Percentiles rank a stretch among this genome's conserved stretches.
phyloP scores from a whole-genome alignment of 2,329 filamentous ascomycete genomes.

The Hypoxylon sp. region DNA sequence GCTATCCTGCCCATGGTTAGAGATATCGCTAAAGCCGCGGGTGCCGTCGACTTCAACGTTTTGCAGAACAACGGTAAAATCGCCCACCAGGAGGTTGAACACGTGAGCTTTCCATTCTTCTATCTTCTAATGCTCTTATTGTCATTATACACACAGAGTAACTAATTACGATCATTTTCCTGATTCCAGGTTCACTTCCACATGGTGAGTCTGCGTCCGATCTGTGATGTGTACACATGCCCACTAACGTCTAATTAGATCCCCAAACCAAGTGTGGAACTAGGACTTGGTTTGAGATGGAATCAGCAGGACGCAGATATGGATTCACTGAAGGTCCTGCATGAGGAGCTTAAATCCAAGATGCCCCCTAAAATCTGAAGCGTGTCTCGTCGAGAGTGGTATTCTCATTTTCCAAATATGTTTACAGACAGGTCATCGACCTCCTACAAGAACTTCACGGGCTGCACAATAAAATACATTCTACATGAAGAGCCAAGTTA shows the following conservation, averaged over 20 bases:
- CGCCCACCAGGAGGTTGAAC: conserved; percentile 92
- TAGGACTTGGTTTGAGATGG: conserved; percentile 86
- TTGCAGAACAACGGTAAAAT: conserved; percentile 95
- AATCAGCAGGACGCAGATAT: conserved; percentile 80
- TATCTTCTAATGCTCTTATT: background rate
- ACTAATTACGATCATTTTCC: conserved; percentile 14
- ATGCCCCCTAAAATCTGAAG: conserved; percentile 69
- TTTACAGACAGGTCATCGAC: background rate
- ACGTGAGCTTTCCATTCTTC: conserved; percentile 69
- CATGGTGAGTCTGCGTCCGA: conserved; percentile 69
- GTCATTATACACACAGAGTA: background rate
- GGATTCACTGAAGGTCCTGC: conserved; percentile 82
- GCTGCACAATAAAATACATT: conserved; percentile 1
- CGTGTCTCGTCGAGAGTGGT: background rate
- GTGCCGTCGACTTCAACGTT: conserved; percentile 87
- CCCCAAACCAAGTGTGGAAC: conserved; percentile 86
- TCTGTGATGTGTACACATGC: conserved; percentile 2
- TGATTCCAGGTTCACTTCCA: conserved; percentile 84
- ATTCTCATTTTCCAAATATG: background rate
- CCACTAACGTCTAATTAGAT: conserved; percentile 69
- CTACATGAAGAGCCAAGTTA: conserved; percentile 5
- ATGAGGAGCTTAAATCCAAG: conserved; percentile 89
- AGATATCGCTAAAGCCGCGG: conserved; percentile 82
- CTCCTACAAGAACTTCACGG: background rate
- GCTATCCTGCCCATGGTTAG: conserved; percentile 91